Percentiles rank a stretch among this genome's conserved stretches.
phyloP scores from a whole-genome alignment of 495 filamentous ascomycete genomes.

The Bombardia bombarda region DNA sequence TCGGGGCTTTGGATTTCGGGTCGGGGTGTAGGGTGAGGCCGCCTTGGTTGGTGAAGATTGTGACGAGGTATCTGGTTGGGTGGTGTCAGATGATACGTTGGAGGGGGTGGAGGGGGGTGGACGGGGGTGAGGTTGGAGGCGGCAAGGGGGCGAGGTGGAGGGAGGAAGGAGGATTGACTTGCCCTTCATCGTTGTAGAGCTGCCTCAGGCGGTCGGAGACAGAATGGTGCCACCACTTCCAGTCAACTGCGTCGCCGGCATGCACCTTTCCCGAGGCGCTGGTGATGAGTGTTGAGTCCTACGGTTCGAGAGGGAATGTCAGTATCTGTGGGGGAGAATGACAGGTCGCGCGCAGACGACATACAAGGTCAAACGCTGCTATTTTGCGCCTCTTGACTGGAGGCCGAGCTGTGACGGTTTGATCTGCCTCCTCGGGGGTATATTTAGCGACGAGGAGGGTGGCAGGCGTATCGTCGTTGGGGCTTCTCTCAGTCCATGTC shows the following conservation, averaged over 20 bases:
- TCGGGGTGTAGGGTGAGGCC: constrained; percentile 67
- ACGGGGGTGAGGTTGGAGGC: no score
- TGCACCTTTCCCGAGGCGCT: constrained; percentile 76
- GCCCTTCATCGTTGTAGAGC: constrained; percentile 63
- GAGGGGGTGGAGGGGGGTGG: no score
- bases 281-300: constrained; percentile 84
- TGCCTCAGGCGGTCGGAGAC: constrained; percentile 59
- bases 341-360: no score
- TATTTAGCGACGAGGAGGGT: constrained; percentile 76
- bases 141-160: background rate
- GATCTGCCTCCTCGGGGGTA: constrained; percentile 25
- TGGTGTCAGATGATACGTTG: no score
- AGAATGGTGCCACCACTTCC: constrained; percentile 85
- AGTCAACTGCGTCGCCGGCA: constrained; percentile 62
- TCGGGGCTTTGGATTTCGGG: constrained; percentile 53
- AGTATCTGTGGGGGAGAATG: no score
- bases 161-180: constrained; percentile 2
- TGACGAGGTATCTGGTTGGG: constrained; percentile 64
- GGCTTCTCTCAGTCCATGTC: constrained; percentile 60
- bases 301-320: no score
- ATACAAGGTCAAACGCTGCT: constrained; percentile 85
- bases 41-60: constrained; percentile 83
- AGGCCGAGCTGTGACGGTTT: constrained; percentile 15
- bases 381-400: constrained; percentile 49
- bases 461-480: constrained; percentile 26